Percentiles rank a stretch among this genome's conserved stretches.
These are phyloP conservation scores for Hibiscus syriacus DNA, from an alignment of 345 rosid species.

Conservation along the genomic window DNA sequence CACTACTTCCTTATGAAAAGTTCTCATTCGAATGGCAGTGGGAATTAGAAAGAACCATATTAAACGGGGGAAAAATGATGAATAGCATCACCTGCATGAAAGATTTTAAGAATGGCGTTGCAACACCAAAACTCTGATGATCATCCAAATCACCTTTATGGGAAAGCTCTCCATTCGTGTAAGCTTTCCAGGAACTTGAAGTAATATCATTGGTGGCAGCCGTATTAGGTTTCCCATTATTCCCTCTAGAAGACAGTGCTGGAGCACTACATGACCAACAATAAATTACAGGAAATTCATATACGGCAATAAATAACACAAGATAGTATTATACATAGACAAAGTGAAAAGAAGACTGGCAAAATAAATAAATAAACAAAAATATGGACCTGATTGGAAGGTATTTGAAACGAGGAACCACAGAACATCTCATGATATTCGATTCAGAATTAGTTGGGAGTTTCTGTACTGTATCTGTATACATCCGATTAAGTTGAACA, in stretches of 20 bases:
- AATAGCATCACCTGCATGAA: conserved; percentile 71
- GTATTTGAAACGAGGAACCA: conserved; percentile 93
- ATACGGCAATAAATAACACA: not conserved
- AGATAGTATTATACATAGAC: not conserved
- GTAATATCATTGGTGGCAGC: conserved; percentile 44
- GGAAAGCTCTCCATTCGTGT: conserved; percentile 63
- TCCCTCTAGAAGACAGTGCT: conserved; percentile 71
- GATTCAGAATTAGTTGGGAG: conserved; percentile 86
- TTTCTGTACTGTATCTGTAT: conserved; percentile 78
- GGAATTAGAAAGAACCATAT: not conserved
- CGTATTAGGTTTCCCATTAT: conserved; percentile 46
- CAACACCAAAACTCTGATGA: conserved; percentile 62
- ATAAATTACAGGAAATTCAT: not conserved
- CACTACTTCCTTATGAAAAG: not conserved
- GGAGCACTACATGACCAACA: conserved; percentile 50
- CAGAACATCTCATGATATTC: conserved; percentile 88
- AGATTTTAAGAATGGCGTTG: conserved; percentile 79
- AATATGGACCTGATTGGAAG: conserved; percentile 77
- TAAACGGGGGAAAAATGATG: not conserved
- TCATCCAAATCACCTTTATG: conserved; percentile 57
- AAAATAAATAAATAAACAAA: not conserved
- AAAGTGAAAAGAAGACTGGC: not conserved
- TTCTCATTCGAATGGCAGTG: not conserved
- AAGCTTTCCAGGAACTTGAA: conserved; percentile 59
- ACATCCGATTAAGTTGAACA: conserved; percentile 91